phyloP scores from a whole-genome alignment of 495 filamentous ascomycete genomes.

The Aspergillus cavernicola region DNA sequence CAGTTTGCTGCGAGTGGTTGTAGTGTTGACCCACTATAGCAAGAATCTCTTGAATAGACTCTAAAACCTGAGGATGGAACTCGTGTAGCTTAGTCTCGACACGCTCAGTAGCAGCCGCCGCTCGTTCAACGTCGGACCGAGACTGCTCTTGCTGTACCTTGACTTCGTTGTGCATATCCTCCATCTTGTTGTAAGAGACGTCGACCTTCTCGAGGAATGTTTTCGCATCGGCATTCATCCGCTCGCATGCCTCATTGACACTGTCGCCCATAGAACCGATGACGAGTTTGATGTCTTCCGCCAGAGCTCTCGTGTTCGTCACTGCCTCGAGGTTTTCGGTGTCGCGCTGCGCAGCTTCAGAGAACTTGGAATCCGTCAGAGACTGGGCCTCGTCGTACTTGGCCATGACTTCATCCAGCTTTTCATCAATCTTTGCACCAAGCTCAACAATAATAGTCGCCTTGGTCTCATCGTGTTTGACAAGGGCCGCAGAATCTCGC shows the following conservation, averaged over 20 bases:
- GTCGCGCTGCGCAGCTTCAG: slow-evolving; percentile 62
- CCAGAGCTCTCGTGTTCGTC: slow-evolving; percentile 66
- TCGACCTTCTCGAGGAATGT: slow-evolving; percentile 76
- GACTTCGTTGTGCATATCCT: slow-evolving; percentile 66
- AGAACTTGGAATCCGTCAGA: slow-evolving; percentile 64
- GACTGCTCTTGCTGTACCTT: slow-evolving; percentile 76
- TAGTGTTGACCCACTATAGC: slow-evolving; percentile 75
- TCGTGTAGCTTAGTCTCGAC: slow-evolving; percentile 73
- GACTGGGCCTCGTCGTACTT: slow-evolving; percentile 81
- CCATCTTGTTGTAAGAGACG: slow-evolving; percentile 68
- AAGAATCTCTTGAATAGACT: slow-evolving; percentile 80
- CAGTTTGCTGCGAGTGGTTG: slow-evolving; percentile 55
- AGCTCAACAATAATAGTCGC: slow-evolving; percentile 55
- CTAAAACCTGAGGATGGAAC: slow-evolving; percentile 79
- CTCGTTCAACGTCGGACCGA: slow-evolving; percentile 68
- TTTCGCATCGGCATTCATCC: slow-evolving; percentile 78
- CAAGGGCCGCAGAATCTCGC: slow-evolving; percentile 64
- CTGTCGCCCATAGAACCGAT: slow-evolving; percentile 81
- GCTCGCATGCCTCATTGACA: slow-evolving; percentile 78
- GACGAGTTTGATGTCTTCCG: slow-evolving; percentile 79
- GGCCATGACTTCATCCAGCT: slow-evolving; percentile 68
- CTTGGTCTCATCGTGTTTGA: slow-evolving; percentile 62
- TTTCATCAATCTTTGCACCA: slow-evolving; percentile 68
- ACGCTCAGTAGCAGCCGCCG: slow-evolving; percentile 65
- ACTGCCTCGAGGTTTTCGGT: slow-evolving; percentile 64